A percentile compares a stretch with the other conserved stretches of the same genome.
Evolutionary conservation across 148 eudicot species (phyloP).

Genomic region (Limonium bicolor): DNA sequence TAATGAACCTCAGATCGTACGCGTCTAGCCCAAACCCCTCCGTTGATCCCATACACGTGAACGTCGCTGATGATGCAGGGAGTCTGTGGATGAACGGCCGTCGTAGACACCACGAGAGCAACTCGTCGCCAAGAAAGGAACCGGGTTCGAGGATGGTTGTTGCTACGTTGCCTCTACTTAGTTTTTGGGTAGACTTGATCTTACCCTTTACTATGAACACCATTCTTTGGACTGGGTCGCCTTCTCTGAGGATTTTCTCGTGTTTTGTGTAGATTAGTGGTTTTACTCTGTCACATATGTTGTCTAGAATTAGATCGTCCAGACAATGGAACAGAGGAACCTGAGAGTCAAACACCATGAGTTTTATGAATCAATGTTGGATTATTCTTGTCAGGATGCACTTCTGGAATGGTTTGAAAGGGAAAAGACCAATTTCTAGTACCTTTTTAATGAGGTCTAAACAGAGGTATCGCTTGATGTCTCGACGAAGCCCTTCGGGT

Average conservation of each 20-base stretch:
- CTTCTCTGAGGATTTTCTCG: constrained; percentile 32
- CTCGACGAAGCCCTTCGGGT: constrained; percentile 29
- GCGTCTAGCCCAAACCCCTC: constrained; percentile 22
- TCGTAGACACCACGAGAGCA: constrained; percentile 26
- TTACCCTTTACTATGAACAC: constrained; percentile 22
- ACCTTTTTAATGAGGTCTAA: constrained; percentile 26
- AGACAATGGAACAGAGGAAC: constrained; percentile 24
- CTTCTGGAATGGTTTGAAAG: too few relatives aligned
- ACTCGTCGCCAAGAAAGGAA: constrained; percentile 19
- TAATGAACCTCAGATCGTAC: constrained; percentile 15
- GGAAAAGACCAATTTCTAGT: too few relatives aligned
- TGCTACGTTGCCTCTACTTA: constrained; percentile 14
- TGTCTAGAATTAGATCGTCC: constrained; percentile 34
- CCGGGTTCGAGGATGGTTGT: constrained; percentile 18
- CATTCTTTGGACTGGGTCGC: constrained; percentile 29
- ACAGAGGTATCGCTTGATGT: constrained; percentile 29
- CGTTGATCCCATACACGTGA: constrained; percentile 10
- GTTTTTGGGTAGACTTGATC: constrained; percentile 16
- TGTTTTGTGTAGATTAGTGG: constrained; percentile 19
- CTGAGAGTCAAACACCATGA: too few relatives aligned
- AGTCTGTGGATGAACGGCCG: constrained; percentile 18
- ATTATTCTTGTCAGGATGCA: too few relatives aligned
- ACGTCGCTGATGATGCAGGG: constrained; percentile 21
- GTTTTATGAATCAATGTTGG: background rate
- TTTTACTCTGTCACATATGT: constrained; percentile 31